Percentiles rank a stretch among this genome's conserved stretches.
Conservation (phyloP, 257 asterid species). For the Primulina eburnea region DNA sequence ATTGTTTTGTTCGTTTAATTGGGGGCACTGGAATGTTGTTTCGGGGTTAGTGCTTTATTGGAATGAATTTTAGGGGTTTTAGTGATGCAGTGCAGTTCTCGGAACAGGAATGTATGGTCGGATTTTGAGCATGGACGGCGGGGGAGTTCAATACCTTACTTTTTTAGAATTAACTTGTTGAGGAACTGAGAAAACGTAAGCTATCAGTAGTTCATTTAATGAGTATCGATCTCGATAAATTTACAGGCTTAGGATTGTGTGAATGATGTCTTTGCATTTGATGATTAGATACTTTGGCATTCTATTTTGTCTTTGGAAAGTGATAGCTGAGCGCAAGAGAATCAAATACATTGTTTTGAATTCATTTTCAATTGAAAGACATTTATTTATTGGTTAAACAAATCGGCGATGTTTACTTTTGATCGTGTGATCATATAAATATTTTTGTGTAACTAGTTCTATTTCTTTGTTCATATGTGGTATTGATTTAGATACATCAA, state of each 20-base stretch:
- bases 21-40: constrained; percentile 11
- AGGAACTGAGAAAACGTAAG: constrained; percentile 10
- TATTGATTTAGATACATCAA: background rate
- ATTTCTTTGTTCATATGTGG: background rate
- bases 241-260: background rate
- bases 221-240: background rate
- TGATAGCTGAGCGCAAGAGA: background rate
- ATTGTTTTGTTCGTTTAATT: constrained; percentile 16
- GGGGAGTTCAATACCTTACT: background rate
- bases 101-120: background rate
- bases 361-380: background rate
- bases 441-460: background rate
- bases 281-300: background rate
- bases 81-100: background rate
- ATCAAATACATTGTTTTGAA: background rate
- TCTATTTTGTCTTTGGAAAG: constrained; percentile 16
- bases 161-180: background rate
- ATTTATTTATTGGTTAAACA: background rate
- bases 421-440: background rate
- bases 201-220: background rate
- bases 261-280: background rate
- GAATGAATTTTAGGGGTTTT: constrained; percentile 19
- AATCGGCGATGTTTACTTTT: too few relatives aligned
- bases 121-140: background rate
- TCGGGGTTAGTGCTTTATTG: constrained; percentile 11